Percentiles rank a stretch among this genome's conserved stretches.
Conservation (phyloP, 2,329 filamentous ascomycete genomes). For the Epicoccum sorghinum region DNA sequence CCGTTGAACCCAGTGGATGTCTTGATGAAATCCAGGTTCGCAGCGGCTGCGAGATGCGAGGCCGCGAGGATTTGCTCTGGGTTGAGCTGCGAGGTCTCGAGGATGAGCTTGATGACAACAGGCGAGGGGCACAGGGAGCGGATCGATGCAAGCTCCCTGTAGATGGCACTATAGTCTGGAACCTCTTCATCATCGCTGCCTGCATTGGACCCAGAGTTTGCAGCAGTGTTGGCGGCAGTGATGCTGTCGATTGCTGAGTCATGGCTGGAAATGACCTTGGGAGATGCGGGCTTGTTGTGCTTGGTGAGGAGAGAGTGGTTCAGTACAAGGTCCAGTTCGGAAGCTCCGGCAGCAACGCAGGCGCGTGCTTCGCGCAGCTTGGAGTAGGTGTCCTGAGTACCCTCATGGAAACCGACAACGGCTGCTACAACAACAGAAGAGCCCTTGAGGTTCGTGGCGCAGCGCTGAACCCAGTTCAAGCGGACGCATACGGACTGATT, state of each 20-base stretch:
- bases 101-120: constrained; percentile 60
- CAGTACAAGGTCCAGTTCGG: constrained; percentile 65
- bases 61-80: constrained; percentile 60
- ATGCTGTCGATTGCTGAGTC: constrained; percentile 43
- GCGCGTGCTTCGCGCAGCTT: constrained; percentile 60
- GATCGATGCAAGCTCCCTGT: constrained; percentile 59
- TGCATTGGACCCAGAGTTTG: constrained; percentile 23
- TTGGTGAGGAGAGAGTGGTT: constrained; percentile 57
- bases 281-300: constrained; percentile 27
- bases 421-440: constrained; percentile 60
- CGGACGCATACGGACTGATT: constrained; percentile 63
- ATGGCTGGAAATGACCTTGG: constrained; percentile 15
- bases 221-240: constrained; percentile 42
- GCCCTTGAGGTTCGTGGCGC: constrained; percentile 56
- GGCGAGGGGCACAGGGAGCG: constrained; percentile 55
- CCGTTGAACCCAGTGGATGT: constrained; percentile 66
- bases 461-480: constrained; percentile 57
- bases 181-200: constrained; percentile 29
- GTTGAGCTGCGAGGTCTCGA: constrained; percentile 62
- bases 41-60: constrained; percentile 57
- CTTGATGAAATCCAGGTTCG: constrained; percentile 65
- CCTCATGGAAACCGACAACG: constrained; percentile 66
- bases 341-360: constrained; percentile 58
- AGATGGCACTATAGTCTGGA: constrained; percentile 57
- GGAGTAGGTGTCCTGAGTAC: constrained; percentile 57